Evolutionary conservation across 805 yeast genomes (phyloP).

Genomic region (Sugiyamaella smithiae): DNA sequence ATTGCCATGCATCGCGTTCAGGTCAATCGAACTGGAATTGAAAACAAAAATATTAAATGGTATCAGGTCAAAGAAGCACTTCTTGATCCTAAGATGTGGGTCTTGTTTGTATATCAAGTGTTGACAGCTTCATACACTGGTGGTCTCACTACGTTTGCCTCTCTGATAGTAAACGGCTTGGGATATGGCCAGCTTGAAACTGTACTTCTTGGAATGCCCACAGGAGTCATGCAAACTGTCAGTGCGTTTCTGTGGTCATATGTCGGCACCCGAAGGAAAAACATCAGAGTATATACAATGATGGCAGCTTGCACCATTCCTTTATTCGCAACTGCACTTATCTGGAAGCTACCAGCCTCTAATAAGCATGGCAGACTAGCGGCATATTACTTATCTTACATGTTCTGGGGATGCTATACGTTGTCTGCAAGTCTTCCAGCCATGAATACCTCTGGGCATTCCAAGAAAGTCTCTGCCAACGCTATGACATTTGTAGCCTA

Average conservation of each 20-base stretch:
- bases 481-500: slow-evolving; percentile 61
- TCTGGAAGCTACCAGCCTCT: slow-evolving; percentile 8
- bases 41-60: slow-evolving; percentile 47
- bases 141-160: slow-evolving; percentile 2
- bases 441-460: slow-evolving; percentile 65
- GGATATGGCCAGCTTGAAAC: slow-evolving; percentile 2
- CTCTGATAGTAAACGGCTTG: slow-evolving; percentile 6
- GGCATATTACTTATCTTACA: background rate
- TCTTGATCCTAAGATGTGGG: slow-evolving; percentile 45
- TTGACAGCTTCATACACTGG: slow-evolving; percentile 27
- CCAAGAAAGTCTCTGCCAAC: slow-evolving; percentile 61
- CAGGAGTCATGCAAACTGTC: slow-evolving; percentile 5
- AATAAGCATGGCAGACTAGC: slow-evolving; percentile 1
- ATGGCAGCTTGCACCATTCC: slow-evolving; percentile 7
- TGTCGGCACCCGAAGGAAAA: background rate
- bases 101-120: slow-evolving; percentile 34
- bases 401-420: slow-evolving; percentile 9
- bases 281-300: slow-evolving; percentile 6
- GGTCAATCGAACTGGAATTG: slow-evolving; percentile 37
- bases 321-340: slow-evolving; percentile 7
- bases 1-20: slow-evolving; percentile 46
- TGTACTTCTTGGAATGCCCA: slow-evolving; percentile 7
- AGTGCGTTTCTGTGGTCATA: background rate
- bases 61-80: slow-evolving; percentile 48
- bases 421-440: slow-evolving; percentile 4